Conservation (phyloP, 805 yeast species). For the Candida ponderosae region DNA sequence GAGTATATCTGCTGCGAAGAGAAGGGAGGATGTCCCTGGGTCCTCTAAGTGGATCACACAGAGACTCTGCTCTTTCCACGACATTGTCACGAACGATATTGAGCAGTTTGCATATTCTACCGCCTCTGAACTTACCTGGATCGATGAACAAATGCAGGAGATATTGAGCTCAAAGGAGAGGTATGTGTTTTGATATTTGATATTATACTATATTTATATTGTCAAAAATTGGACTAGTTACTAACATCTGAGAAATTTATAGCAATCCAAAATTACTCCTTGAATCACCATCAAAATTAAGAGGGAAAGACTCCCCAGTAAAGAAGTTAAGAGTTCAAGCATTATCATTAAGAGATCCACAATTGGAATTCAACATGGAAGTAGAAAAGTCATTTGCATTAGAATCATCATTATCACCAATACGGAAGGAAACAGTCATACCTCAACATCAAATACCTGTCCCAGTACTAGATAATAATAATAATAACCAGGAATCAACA, state of each 20-base stretch:
- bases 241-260: slow-evolving; percentile 6
- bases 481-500: slow-evolving; percentile 10
- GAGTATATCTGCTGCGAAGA: slow-evolving; percentile 21
- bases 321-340: slow-evolving; percentile 16
- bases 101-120: slow-evolving; percentile 33
- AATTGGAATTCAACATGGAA: no score
- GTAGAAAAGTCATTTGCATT: no score
- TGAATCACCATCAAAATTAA: slow-evolving; percentile 19
- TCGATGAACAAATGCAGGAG: slow-evolving; percentile 33
- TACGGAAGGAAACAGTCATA: no score
- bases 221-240: not conserved
- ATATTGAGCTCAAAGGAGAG: slow-evolving; percentile 18
- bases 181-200: slow-evolving; percentile 12
- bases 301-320: slow-evolving; percentile 20
- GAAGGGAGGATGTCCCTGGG: slow-evolving; percentile 33
- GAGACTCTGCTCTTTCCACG: slow-evolving; percentile 33
- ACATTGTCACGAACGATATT: slow-evolving; percentile 27
- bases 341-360: slow-evolving; percentile 5
- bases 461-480: slow-evolving; percentile 1
- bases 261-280: slow-evolving; percentile 18
- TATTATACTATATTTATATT: not conserved
- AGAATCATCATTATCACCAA: no score
- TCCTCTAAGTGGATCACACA: slow-evolving; percentile 42
- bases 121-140: slow-evolving; percentile 30
- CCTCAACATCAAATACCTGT: no score